These are phyloP conservation scores for Agrocybe pediades DNA, from an alignment of 768 basidiomycete species.

Conservation along the genomic window DNA sequence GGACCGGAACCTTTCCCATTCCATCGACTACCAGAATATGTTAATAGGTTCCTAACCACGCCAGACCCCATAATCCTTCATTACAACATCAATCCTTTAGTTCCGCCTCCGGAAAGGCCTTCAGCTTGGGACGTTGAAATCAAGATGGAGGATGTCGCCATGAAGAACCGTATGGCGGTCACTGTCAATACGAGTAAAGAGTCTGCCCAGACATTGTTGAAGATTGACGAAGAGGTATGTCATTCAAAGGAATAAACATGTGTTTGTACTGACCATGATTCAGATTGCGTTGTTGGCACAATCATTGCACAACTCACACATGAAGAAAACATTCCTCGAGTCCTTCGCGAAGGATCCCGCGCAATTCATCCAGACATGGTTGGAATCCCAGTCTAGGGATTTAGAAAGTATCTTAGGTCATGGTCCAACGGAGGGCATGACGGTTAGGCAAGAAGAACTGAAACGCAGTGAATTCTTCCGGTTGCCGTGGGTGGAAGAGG, in stretches of 20 bases:
- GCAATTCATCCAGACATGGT: constrained; percentile 85
- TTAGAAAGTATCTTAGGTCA: constrained; percentile 88
- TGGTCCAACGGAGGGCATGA: constrained; percentile 77
- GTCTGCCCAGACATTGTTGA: constrained; percentile 62
- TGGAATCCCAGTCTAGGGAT: constrained; percentile 91
- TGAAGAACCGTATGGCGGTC: constrained; percentile 78
- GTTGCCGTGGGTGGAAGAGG: constrained; percentile 88
- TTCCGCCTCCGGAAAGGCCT: constrained; percentile 66
- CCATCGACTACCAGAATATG: constrained; percentile 80
- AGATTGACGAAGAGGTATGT: constrained; percentile 91
- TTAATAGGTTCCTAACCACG: constrained; percentile 76
- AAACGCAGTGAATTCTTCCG: constrained; percentile 89
- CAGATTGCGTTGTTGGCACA: constrained; percentile 86
- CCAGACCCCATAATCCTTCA: constrained; percentile 82
- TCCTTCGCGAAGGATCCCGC: constrained; percentile 80
- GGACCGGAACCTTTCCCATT: constrained; percentile 71
- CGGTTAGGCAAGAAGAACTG: constrained; percentile 86
- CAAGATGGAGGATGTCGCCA: constrained; percentile 76
- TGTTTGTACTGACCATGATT: constrained; percentile 11
- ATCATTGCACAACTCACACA: constrained; percentile 82
- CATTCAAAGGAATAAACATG: no score
- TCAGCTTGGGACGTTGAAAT: constrained; percentile 88
- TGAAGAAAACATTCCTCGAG: constrained; percentile 84
- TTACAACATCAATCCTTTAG: constrained; percentile 68
- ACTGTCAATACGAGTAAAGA: constrained; percentile 72